phyloP scores from a whole-genome alignment of 2,329 filamentous ascomycete species.

The Epichloe gansuensis region DNA sequence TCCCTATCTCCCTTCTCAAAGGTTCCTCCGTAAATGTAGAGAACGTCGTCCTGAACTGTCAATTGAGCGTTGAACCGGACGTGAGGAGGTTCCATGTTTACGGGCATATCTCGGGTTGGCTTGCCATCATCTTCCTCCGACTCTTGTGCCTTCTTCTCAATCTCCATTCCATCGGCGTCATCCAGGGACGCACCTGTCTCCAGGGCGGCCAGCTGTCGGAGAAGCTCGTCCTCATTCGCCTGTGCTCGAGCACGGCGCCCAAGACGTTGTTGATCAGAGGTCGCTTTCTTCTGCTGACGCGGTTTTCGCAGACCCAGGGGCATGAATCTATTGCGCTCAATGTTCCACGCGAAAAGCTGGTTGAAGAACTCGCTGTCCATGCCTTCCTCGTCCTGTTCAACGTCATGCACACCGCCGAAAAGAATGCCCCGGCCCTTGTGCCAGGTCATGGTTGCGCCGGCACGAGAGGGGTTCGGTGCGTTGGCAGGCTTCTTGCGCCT shows the following conservation, averaged over 20 bases:
- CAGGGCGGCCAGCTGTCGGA: conserved; percentile 75
- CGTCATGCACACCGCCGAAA: conserved; percentile 90
- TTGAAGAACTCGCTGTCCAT: conserved; percentile 98
- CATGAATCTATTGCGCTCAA: conserved; percentile 92
- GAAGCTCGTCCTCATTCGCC: conserved; percentile 81
- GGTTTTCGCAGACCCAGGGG: conserved; percentile 65
- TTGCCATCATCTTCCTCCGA: conserved; percentile 42
- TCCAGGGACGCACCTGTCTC: conserved; percentile 59
- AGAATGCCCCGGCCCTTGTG: conserved; percentile 87
- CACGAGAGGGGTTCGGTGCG: conserved; percentile 66
- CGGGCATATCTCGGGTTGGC: conserved; percentile 47
- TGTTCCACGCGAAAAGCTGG: conserved; percentile 80
- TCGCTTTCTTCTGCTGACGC: conserved; percentile 47
- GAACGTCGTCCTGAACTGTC: conserved; percentile 78
- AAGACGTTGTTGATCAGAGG: conserved; percentile 39
- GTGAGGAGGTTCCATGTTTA: conserved; percentile 76
- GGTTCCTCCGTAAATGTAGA: conserved; percentile 92
- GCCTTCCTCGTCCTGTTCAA: conserved; percentile 81
- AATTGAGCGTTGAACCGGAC: conserved; percentile 82
- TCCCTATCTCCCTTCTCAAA: conserved; percentile 92
- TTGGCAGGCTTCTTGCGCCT: conserved; percentile 86
- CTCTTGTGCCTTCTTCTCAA: conserved; percentile 38
- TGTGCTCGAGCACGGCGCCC: conserved; percentile 62
- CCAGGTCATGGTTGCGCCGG: conserved; percentile 84
- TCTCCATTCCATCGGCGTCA: conserved; percentile 33